Evolutionary conservation across 2,329 filamentous ascomycete species (phyloP), one percentile per base, ranked within the genome.

Genomic region (Sarocladiaceae sp.): DNA sequence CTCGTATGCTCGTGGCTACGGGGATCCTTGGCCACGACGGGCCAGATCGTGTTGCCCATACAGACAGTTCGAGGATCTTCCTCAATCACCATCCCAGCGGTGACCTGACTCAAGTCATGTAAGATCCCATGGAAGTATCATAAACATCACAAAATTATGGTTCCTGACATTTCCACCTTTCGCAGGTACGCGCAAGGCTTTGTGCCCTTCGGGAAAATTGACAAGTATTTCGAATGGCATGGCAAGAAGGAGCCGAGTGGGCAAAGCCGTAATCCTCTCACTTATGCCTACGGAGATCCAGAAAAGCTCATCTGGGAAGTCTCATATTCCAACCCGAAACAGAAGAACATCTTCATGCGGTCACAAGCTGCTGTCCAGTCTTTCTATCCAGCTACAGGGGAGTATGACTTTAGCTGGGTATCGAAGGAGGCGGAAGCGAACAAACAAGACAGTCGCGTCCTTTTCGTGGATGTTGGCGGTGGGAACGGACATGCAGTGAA

Each of bases 401-500:
- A 43, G 49, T 66, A 65, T 44, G 55, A 62, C 41, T 58, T 61
- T 33, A 44, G 48, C 20, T 64, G 60, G 61, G 49, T 58, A 6
- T 50, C 50, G 1, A n/a, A n/a, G n/a, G n/a, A n/a, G n/a, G n/a
- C n/a, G n/a, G n/a, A n/a, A n/a, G 35, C 45, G 0, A 43, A 47
- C 6, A 41, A 47, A 0, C n/a, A 18, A 7, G 45, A 48, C 6
- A 11, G 43, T 3, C 48, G 59, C 4, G 29, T 47, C 0, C 37
- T 62, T 5, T 45, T 65, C 16, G 59, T 65, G 4, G 59, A 65
- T 45, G 56, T 65, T 15, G 62, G 62, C 18, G 61, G 59, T 24
- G 54, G 61, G 4, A 57, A 53, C 33, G 61, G 62, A 2, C 57
- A 63, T 26, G 48, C 51, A 3, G 39, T 63, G 24, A 51, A 50